These are phyloP conservation scores for Alternaria rosae DNA, from an alignment of 2,329 filamentous ascomycete genomes.

Conservation along the genomic window DNA sequence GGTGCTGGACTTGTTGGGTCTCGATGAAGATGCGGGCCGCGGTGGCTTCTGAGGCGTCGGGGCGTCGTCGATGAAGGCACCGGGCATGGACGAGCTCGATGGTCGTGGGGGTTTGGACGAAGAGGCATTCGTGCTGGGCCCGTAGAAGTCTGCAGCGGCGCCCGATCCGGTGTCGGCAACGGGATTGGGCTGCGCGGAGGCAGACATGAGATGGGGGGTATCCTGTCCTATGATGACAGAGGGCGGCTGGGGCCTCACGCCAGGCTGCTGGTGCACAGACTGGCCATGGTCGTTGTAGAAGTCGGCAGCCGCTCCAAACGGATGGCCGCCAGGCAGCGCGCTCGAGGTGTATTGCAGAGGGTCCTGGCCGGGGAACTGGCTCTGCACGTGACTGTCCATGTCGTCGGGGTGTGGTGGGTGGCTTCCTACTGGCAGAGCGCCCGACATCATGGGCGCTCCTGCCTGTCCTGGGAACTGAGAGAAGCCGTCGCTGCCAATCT, in stretches of 20 bases:
- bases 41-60: conserved; percentile 43
- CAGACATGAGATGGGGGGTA: conserved; percentile 62
- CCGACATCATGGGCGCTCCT: conserved; percentile 46
- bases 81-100: conserved; percentile 42
- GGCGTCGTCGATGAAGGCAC: conserved; percentile 45
- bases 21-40: conserved; percentile 32
- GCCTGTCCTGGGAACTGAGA: conserved; percentile 46
- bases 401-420: conserved; percentile 24
- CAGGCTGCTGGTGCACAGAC: conserved; percentile 66
- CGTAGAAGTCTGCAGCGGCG: conserved; percentile 66
- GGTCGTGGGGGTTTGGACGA: conserved; percentile 48
- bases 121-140: conserved; percentile 29
- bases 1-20: conserved; percentile 41
- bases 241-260: conserved; percentile 62
- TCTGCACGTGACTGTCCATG: conserved; percentile 59
- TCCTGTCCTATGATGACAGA: conserved; percentile 63
- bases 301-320: conserved; percentile 64
- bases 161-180: conserved; percentile 67
- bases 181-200: conserved; percentile 60
- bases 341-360: conserved; percentile 56
- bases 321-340: conserved; percentile 51
- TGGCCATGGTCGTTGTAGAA: conserved; percentile 70
- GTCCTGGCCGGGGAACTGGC: conserved; percentile 68
- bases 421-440: conserved; percentile 37
- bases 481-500: conserved; percentile 41